Percentiles rank a stretch among this genome's conserved stretches.
These are phyloP conservation scores for Diaporthe citriasiana DNA, from an alignment of 2,329 filamentous ascomycete genomes.

Conservation along the genomic window DNA sequence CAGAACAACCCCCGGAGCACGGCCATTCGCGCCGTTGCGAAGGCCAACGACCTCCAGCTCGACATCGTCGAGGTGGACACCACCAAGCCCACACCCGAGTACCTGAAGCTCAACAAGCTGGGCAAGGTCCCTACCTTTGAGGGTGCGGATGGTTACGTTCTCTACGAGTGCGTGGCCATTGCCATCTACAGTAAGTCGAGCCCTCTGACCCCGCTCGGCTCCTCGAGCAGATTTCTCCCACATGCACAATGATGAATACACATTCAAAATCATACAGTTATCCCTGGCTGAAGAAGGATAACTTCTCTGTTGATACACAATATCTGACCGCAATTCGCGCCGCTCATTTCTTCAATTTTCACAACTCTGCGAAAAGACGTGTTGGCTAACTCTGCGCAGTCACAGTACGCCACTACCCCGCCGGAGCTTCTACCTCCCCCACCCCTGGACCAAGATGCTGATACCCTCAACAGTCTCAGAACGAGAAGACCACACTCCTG, in stretches of 20 bases:
- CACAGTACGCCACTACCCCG: constrained; percentile 38
- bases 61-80: constrained; percentile 83
- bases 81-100: constrained; percentile 78
- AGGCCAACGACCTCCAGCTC: constrained; percentile 95
- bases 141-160: constrained; percentile 89
- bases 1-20: constrained; percentile 92
- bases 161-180: constrained; percentile 93
- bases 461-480: constrained; percentile 75
- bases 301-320: constrained; percentile 85
- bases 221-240: constrained; percentile 40
- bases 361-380: constrained; percentile 48
- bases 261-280: constrained; percentile 84
- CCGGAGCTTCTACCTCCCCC: constrained; percentile 1
- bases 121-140: constrained; percentile 95
- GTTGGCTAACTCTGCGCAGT: constrained; percentile 50
- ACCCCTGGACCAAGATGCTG: constrained; percentile 42
- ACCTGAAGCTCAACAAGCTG: constrained; percentile 87
- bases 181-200: constrained; percentile 94
- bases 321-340: constrained; percentile 74
- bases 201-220: constrained; percentile 49
- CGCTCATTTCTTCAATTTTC: constrained; percentile 46
- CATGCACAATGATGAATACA: constrained; percentile 77
- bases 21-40: constrained; percentile 91
- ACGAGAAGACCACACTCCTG: constrained; percentile 99
- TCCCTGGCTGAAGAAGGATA: constrained; percentile 90